Evolutionary conservation across 2,329 filamentous ascomycete species (phyloP), one percentile per base, ranked within the genome.

Genomic region (Fusarium torulosum): DNA sequence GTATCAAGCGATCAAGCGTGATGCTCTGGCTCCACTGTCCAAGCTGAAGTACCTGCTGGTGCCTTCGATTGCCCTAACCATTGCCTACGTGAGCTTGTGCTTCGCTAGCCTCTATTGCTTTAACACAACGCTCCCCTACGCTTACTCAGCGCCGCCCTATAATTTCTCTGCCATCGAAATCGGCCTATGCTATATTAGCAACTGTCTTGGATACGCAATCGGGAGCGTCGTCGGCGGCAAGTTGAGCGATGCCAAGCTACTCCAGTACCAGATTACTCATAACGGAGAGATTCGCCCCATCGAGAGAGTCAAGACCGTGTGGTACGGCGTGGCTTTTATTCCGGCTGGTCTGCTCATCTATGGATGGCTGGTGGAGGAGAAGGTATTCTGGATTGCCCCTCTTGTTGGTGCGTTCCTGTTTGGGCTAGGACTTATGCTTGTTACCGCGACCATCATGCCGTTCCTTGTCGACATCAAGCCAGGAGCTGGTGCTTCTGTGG

Each of bases 131-230:
- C 51, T 54, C 25, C 51, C 51, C 0, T 54, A 50, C 19, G 51
- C 51, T 14, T 54, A 54, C 15, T 20, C 51, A 3, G 51, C 43
- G 10, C 19, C 15, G 2, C 43, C 51, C 6, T 54, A 54, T 25
- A 54, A 50, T 15, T 54, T 54, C 14, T 54, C 51, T 4, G 29
- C 43, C 14, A 50, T 54, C 4, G 51, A 54, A 8, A 50, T 54
- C 9, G 51, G 51, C 11, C 43, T 54, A 2, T 53, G 43, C 43
- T 53, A 53, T 7, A 50, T 53, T 29, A 53, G 51, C 3, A 53
- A 53, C 4, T 53, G 51, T 14, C 43, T 50, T n/a, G 51, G 51
- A 35, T 50, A 53, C 4, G 51, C 43, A 1, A 53, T 53, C 3
- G 51, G 51, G 13, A 53, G 31, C 8, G 51, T 53, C n/a, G 43